A percentile compares a stretch with the other conserved stretches of the same genome.
phyloP scores from a whole-genome alignment of 192 early-diverging fungal species.

The Neocallimastix lanati region DNA sequence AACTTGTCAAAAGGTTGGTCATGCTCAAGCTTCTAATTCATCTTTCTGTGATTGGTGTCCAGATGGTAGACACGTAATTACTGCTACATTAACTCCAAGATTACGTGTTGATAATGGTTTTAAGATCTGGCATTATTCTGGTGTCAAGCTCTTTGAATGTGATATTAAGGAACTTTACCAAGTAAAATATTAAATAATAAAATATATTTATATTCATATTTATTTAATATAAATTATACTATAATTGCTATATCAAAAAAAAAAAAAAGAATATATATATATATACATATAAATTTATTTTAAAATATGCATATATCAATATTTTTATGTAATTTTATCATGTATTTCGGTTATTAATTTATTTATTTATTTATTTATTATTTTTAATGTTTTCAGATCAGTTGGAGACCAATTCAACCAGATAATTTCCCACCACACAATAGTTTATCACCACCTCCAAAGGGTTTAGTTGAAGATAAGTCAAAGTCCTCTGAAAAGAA shows the following conservation, averaged over 20 bases:
- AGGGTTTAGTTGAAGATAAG: slow-evolving; percentile 4
- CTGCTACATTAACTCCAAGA: slow-evolving; percentile 81
- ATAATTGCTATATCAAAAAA: too few relatives aligned
- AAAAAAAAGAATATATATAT: too few relatives aligned
- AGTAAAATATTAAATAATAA: too few relatives aligned
- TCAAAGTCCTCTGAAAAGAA: slow-evolving; percentile 3
- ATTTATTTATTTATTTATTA: too few relatives aligned
- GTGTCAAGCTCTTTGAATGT: slow-evolving; percentile 54
- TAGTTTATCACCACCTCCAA: slow-evolving; percentile 17
- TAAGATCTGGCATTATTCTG: slow-evolving; percentile 90
- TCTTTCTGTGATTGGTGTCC: slow-evolving; percentile 79
- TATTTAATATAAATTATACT: too few relatives aligned
- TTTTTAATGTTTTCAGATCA: too few relatives aligned
- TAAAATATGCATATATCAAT: too few relatives aligned
- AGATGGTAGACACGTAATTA: slow-evolving; percentile 80
- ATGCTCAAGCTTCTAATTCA: slow-evolving; percentile 65
- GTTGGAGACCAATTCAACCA: slow-evolving; percentile 14
- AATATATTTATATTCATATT: too few relatives aligned
- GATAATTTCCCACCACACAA: slow-evolving; percentile 51
- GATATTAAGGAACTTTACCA: slow-evolving; percentile 77
- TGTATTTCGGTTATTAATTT: too few relatives aligned
- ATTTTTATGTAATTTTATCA: too few relatives aligned
- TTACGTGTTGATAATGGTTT: slow-evolving; percentile 96
- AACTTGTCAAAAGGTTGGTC: slow-evolving; percentile 59
- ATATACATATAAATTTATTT: too few relatives aligned